phyloP scores from a whole-genome alignment of 176 grass and related monocot species.

The Phoenix dactylifera region DNA sequence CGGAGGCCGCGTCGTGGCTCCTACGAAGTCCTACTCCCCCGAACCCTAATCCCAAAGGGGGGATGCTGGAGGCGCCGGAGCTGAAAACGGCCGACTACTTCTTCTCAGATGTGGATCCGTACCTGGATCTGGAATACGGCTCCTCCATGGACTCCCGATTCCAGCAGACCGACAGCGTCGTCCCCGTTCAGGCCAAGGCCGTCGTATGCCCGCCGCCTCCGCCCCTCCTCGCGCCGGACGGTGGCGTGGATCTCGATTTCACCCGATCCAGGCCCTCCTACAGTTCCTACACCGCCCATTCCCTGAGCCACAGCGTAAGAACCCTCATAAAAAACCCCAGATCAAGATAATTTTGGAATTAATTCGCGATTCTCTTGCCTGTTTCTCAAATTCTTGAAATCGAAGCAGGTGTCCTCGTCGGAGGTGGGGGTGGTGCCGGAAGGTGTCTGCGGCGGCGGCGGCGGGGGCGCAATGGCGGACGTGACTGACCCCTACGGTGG shows the following conservation, averaged over 20 bases:
- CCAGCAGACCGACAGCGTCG: conserved; percentile 14
- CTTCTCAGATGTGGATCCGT: conserved; percentile 16
- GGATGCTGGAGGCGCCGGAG: not conserved
- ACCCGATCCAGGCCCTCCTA: conserved; percentile 1
- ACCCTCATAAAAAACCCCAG: not conserved
- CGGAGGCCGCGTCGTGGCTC: conserved; percentile 4
- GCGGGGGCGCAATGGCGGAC: not conserved
- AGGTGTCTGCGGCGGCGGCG: not conserved
- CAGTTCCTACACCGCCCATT: conserved; percentile 1
- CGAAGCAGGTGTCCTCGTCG: conserved; percentile 8
- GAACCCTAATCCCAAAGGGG: not conserved
- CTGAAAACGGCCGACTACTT: conserved; percentile 4
- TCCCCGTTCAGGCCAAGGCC: conserved; percentile 12
- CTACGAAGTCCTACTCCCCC: not conserved
- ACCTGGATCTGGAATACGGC: conserved; percentile 17
- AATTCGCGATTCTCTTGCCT: not conserved
- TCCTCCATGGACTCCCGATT: conserved; percentile 6
- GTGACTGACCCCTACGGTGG: conserved; percentile 1
- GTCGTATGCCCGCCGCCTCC: not conserved
- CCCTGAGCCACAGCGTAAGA: conserved; percentile 15
- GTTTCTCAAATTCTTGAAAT: not conserved
- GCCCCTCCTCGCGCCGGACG: not conserved
- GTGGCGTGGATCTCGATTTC: conserved; percentile 5
- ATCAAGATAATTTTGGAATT: not conserved
- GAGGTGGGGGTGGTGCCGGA: conserved; percentile 4